Conservation (phyloP, 805 yeast species). For the Wilhelminamyces savonicus region DNA sequence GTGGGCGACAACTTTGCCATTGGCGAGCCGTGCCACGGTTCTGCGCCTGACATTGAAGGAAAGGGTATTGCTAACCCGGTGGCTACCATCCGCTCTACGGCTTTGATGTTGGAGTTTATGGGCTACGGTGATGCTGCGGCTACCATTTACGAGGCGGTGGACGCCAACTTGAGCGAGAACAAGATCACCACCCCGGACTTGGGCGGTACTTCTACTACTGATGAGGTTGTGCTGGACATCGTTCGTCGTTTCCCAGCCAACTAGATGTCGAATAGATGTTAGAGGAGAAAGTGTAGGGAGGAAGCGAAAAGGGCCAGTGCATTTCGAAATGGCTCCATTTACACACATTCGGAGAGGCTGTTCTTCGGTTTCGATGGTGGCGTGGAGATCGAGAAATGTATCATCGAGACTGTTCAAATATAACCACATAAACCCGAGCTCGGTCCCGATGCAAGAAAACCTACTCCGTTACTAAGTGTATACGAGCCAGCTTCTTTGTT, state of each 20-base stretch:
- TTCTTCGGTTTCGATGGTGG: too few species aligned
- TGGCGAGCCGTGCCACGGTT: conserved; percentile 99
- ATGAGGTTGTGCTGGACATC: conserved; percentile 81
- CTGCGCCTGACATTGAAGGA: conserved; percentile 98
- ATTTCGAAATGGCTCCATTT: too few species aligned
- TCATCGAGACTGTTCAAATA: too few species aligned
- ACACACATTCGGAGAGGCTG: too few species aligned
- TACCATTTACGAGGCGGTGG: conserved; percentile 88
- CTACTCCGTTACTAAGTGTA: too few species aligned
- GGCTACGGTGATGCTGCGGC: conserved; percentile 89
- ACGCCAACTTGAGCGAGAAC: conserved; percentile 81
- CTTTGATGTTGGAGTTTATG: conserved; percentile 94
- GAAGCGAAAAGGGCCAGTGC: too few species aligned
- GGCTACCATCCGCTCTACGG: conserved; percentile 97
- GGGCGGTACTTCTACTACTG: conserved; percentile 86
- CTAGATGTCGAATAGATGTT: neutral
- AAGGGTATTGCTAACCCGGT: conserved; percentile 92
- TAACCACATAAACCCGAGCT: too few species aligned
- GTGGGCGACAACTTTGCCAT: conserved; percentile 95
- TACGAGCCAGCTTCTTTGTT: too few species aligned
- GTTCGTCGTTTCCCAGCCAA: conserved; percentile 41
- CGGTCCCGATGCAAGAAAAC: too few species aligned
- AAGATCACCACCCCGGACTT: conserved; percentile 84
- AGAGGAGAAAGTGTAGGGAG: neutral
- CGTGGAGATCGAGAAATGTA: too few species aligned